Base-by-base conservation (phyloP, 1,284 basidiomycete species). In the Pseudozyma thailandica region DNA sequence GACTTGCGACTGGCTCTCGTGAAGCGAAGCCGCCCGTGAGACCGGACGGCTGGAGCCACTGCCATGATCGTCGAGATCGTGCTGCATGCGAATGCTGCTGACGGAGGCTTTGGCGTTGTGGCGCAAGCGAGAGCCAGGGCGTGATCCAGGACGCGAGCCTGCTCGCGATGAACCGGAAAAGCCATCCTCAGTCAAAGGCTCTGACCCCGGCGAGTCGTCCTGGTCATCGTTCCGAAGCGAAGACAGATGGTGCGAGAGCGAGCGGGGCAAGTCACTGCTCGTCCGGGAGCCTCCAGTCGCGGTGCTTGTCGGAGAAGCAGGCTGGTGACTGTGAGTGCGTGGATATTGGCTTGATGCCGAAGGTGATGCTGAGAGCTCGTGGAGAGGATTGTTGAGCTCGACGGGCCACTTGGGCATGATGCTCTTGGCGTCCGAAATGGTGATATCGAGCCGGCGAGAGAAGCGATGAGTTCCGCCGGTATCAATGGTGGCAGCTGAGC, bases 391-490 rank as follows among this genome's bases (percentile, higher is more conserved):
- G 33, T 21, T 13, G 13, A 53, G 30, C 31, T 66, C 62, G 31
- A 49, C 21, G 7, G 69, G 69, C 63, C 58, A 66, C 41, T 42
- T 55, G 33, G 63, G 69, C 63, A 66, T 72, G 49, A 72, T 72
- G 52, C 52, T 68, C 21, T 66, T 68, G 30, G 69, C 72, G 37
- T 74, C 74, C 38, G 61, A 69, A 43, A 78, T 69, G 51, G 68
- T 74, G 39, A 79, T 45, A 27, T 79, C 76, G 38, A 79, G 52
- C 33, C 73, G 71, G 13, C 77, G 56, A 31, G 64, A 71, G 49
- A 61, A 53, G 33, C 77, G 64, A 55, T 79, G 74, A 3, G 76
- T 71, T 4, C 68, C 72, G 44, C 66, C 68, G 8, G 25, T 13
- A 20, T 50, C 43, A 18, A 57, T 23, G 7, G 62, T 55, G 21